These are phyloP conservation scores for Linnemannia schmuckeri DNA, from an alignment of 192 early-diverging fungal genomes.

Conservation along the genomic window DNA sequence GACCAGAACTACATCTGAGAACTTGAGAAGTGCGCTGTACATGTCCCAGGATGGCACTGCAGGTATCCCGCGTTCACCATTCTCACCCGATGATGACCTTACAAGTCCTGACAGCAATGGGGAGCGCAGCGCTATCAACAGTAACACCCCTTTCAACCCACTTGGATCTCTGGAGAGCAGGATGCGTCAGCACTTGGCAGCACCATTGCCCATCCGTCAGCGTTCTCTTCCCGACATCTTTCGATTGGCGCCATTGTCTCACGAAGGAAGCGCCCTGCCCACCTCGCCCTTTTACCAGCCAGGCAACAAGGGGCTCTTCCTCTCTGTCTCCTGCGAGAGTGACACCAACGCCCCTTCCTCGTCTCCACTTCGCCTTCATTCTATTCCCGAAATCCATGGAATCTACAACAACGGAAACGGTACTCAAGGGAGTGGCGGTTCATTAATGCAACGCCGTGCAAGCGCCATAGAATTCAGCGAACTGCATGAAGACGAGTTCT, in stretches of 20 bases:
- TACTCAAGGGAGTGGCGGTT: not conserved
- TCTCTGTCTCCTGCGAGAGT: constrained; percentile 50
- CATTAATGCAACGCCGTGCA: constrained; percentile 11
- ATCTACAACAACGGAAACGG: constrained; percentile 11
- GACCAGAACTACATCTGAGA: constrained; percentile 9
- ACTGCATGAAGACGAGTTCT: constrained; percentile 18
- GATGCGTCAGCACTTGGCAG: constrained; percentile 51
- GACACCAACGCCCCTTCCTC: constrained; percentile 47
- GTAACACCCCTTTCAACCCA: not conserved
- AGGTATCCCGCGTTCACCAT: constrained; percentile 18
- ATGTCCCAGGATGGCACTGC: not conserved
- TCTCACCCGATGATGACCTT: constrained; percentile 28
- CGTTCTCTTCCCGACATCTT: constrained; percentile 61
- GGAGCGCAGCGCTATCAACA: not conserved
- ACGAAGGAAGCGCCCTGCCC: constrained; percentile 26
- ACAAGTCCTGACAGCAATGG: not conserved
- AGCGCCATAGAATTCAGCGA: constrained; percentile 12
- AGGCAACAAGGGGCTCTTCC: constrained; percentile 48
- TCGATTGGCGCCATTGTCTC: constrained; percentile 23
- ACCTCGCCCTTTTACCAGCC: constrained; percentile 51
- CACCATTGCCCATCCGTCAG: constrained; percentile 57
- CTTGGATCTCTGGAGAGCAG: constrained; percentile 7
- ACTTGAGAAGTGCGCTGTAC: not conserved
- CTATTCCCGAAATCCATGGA: constrained; percentile 55
- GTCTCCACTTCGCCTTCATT: constrained; percentile 55